Evolutionary conservation across 345 rosid genomes (phyloP), one percentile per base, ranked within the genome.

Genomic region (Corymbia maculata): DNA sequence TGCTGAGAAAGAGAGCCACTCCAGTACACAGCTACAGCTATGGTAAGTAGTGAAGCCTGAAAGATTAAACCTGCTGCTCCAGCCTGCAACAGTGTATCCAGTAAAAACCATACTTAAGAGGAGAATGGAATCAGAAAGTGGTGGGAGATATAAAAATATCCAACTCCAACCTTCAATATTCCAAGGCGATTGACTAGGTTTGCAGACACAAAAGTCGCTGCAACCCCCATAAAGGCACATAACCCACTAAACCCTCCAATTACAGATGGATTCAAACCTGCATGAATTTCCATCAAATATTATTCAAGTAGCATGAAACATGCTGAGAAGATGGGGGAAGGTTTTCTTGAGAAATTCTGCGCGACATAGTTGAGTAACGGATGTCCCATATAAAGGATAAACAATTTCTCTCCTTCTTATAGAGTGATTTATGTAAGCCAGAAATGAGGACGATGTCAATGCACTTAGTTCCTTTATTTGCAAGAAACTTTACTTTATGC

Each of bases 181-280:
- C 99, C 99, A 30, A 97, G 90, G 79, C 85, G 93, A 91, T 82
- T 94, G 90, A 97, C 97, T 87, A 97, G 90, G 90, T 91, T 92
- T 87, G 99, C 95, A 88, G 99, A 94, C 66, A 96, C 90, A 88
- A 97, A 97, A 9, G 99, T 96, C n/a, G 99, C 99, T 2, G 94
- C 96, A 9, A 97, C 97, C 17, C 99, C 99, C 99, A 97, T 97
- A 87, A 93, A 90, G 84, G 99, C 97, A 64, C 99, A 97, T 85
- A 96, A 92, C 86, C 99, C 99, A 90, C 95, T 96, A 88, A 97
- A 97, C 13, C 98, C 98, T 15, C 98, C 99, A 80, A 97, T 93
- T 86, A 97, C 88, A 68, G 99, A 97, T 53, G 99, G 98, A 91
- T 95, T 95, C 80, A 96, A 89, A 87, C 97, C 99, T 97, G 94